These are phyloP conservation scores for Anisodus tanguticus DNA, from an alignment of 257 asterid genomes.

Conservation along the genomic window DNA sequence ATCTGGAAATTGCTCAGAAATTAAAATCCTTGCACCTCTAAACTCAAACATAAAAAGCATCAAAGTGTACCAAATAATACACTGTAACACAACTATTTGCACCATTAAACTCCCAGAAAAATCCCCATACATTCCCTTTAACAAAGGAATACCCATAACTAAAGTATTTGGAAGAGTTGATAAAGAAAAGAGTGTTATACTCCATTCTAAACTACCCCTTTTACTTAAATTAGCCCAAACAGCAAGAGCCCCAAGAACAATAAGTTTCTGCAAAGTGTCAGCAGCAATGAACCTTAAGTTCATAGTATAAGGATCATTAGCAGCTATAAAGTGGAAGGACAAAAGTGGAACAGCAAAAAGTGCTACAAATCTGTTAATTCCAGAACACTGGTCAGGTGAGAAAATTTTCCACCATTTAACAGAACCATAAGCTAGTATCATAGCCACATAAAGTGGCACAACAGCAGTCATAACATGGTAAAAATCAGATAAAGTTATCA, in stretches of 20 bases:
- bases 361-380: slow-evolving; percentile 89
- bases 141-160: slow-evolving; percentile 88
- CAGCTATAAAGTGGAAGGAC: slow-evolving; percentile 84
- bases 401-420: slow-evolving; percentile 96
- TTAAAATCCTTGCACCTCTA: slow-evolving; percentile 72
- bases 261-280: slow-evolving; percentile 76
- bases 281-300: slow-evolving; percentile 86
- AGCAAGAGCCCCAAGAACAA: slow-evolving; percentile 59
- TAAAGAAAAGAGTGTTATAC: slow-evolving; percentile 81
- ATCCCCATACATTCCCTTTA: slow-evolving; percentile 84
- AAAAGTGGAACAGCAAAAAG: slow-evolving; percentile 90
- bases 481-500: slow-evolving; percentile 68
- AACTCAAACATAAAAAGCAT: slow-evolving; percentile 91
- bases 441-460: slow-evolving; percentile 90
- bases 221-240: slow-evolving; percentile 60
- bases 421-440: slow-evolving; percentile 87
- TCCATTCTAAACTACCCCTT: slow-evolving; percentile 79
- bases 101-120: slow-evolving; percentile 79
- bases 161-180: slow-evolving; percentile 90
- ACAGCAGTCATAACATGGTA: slow-evolving; percentile 94
- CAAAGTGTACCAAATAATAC: slow-evolving; percentile 89
- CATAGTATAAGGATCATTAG: slow-evolving; percentile 78
- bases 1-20: slow-evolving; percentile 86
- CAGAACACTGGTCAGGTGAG: slow-evolving; percentile 90
- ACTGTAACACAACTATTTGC: slow-evolving; percentile 87